Evolutionary conservation across 164 flowering plant genomes (phyloP).

Genomic region (Aristolochia californica): DNA sequence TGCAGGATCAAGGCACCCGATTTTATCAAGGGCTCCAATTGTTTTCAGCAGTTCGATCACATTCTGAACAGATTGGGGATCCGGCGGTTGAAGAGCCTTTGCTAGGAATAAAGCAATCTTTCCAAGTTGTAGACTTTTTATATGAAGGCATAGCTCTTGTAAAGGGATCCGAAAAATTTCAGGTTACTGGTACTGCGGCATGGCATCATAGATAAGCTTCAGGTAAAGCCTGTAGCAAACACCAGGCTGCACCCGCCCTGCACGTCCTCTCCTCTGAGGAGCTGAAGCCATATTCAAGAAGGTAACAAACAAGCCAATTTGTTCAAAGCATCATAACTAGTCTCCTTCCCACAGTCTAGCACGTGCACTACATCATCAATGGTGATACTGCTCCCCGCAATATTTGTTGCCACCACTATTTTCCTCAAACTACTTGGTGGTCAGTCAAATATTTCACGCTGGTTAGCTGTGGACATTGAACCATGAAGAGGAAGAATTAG

Average conservation of each 20-base stretch:
- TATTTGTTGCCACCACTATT: conserved; percentile 91
- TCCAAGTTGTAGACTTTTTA: conserved; percentile 89
- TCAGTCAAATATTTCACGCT: conserved; percentile 87
- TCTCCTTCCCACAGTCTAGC: conserved; percentile 95
- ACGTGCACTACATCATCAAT: conserved; percentile 96
- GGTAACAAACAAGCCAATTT: conserved; percentile 89
- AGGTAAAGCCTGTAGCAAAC: conserved; percentile 86
- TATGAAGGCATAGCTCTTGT: conserved; percentile 83
- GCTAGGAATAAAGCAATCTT: conserved; percentile 62
- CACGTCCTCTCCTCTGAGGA: conserved; percentile 99
- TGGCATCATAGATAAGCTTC: conserved; percentile 64
- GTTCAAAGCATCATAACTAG: conserved; percentile 95
- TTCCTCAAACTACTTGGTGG: conserved; percentile 76
- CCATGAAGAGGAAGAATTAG: conserved; percentile 83
- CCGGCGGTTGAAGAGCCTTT: conserved; percentile 95
- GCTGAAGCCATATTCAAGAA: conserved; percentile 98
- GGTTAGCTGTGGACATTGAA: conserved; percentile 89
- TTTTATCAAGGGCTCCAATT: conserved; percentile 77
- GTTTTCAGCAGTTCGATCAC: conserved; percentile 91
- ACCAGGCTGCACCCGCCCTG: conserved; percentile 97
- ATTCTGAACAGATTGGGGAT: conserved; percentile 77
- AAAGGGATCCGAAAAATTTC: conserved; percentile 92
- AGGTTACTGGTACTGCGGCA: conserved; percentile 80
- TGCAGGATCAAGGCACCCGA: conserved; percentile 86
- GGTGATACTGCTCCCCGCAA: conserved; percentile 97